A percentile compares a stretch with the other conserved stretches of the same genome.
Evolutionary conservation across 2,329 filamentous ascomycete genomes (phyloP).

Genomic region (Cladosporium sp.): DNA sequence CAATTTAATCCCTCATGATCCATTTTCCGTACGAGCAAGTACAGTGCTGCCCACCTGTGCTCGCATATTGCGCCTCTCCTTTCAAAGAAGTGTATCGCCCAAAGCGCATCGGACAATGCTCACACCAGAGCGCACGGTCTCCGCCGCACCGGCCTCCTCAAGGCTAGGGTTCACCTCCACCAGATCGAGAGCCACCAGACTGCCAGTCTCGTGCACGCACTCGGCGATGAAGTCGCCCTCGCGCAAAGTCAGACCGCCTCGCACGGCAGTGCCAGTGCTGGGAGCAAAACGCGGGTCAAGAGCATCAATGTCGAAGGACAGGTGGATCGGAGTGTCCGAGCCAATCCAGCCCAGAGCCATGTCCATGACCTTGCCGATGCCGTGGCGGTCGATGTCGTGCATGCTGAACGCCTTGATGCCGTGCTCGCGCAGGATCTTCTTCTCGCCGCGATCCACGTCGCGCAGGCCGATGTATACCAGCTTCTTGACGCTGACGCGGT

Average conservation of each 20-base stretch:
- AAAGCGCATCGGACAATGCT: constrained; percentile 87
- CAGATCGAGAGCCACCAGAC: constrained; percentile 54
- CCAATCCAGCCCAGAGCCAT: constrained; percentile 98
- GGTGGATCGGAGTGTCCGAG: constrained; percentile 88
- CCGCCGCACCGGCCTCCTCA: constrained; percentile 59
- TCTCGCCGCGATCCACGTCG: constrained; percentile 91
- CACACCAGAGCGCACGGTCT: constrained; percentile 87
- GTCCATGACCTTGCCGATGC: constrained; percentile 93
- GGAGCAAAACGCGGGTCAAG: constrained; percentile 95
- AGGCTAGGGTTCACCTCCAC: constrained; percentile 52
- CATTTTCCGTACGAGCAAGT: background rate
- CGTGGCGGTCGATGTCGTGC: constrained; percentile 94
- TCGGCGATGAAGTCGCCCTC: constrained; percentile 97
- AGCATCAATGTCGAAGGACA: constrained; percentile 96
- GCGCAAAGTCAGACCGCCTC: constrained; percentile 85
- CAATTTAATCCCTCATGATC: background rate
- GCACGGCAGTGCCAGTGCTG: constrained; percentile 89
- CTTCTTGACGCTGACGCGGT: constrained; percentile 70
- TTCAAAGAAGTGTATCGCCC: constrained; percentile 79
- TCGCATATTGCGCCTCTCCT: no score
- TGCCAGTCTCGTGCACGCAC: constrained; percentile 53
- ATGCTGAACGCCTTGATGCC: constrained; percentile 96
- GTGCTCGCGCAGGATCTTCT: constrained; percentile 82
- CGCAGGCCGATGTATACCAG: constrained; percentile 94
- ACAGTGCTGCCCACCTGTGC: no score